These are phyloP conservation scores for Kitagawia praeruptora DNA, from an alignment of 129 eudicot genomes.

Conservation along the genomic window DNA sequence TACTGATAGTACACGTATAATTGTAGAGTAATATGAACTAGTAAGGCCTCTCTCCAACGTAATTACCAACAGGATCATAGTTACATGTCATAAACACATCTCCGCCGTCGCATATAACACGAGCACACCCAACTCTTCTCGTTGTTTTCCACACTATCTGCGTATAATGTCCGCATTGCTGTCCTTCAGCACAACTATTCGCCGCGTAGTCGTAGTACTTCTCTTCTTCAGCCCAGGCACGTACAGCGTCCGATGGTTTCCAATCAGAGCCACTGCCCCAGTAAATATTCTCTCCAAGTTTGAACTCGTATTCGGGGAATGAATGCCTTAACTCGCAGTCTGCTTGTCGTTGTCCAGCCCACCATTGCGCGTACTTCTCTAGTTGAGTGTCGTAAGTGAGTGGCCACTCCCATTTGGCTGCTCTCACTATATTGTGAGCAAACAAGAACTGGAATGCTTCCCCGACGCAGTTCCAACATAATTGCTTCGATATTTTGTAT, in stretches of 20 bases:
- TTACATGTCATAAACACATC: conserved; percentile 93
- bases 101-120: conserved; percentile 68
- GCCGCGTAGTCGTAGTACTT: conserved; percentile 35
- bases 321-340: conserved; percentile 62
- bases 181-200: conserved; percentile 49
- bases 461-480: conserved; percentile 54
- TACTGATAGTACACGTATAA: not conserved
- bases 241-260: conserved; percentile 61
- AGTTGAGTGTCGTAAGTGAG: conserved; percentile 56
- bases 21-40: conserved; percentile 1
- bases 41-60: conserved; percentile 62
- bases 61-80: conserved; percentile 30
- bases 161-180: conserved; percentile 78
- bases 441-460: conserved; percentile 57
- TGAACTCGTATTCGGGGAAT: conserved; percentile 60
- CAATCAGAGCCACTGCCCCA: conserved; percentile 76
- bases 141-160: conserved; percentile 82
- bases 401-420: conserved; percentile 62
- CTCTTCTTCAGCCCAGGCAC: conserved; percentile 70
- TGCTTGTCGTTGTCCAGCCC: conserved; percentile 56
- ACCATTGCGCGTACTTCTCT: conserved; percentile 58
- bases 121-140: conserved; percentile 62
- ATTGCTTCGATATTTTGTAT: conserved; percentile 47
- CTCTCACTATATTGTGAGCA: conserved; percentile 60
- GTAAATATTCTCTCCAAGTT: conserved; percentile 68